Conservation (phyloP, 2,329 filamentous ascomycete species). For the Nemania bipapillata region DNA sequence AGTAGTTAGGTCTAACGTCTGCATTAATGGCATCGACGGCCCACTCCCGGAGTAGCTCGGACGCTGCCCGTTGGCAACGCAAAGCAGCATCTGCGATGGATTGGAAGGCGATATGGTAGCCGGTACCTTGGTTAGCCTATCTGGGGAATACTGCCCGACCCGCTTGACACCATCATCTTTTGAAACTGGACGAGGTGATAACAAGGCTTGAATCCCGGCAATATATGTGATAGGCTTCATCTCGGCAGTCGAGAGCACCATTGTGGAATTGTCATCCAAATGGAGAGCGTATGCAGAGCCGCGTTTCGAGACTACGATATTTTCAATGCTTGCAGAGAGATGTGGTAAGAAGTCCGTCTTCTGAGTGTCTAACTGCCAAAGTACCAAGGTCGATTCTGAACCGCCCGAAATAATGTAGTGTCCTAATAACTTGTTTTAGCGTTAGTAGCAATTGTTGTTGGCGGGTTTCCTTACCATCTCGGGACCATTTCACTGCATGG, state of each 20-base stretch:
- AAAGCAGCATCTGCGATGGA: conserved; percentile 73
- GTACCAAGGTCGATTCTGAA: conserved; percentile 84
- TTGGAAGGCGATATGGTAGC: conserved; percentile 71
- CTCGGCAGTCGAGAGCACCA: conserved; percentile 90
- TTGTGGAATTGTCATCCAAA: conserved; percentile 89
- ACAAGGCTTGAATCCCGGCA: conserved; percentile 78
- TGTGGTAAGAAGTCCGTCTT: conserved; percentile 88
- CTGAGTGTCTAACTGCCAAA: conserved; percentile 93
- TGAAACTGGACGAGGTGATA: conserved; percentile 61
- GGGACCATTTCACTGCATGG: conserved; percentile 87
- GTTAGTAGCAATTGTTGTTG: not conserved
- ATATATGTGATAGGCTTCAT: conserved; percentile 85
- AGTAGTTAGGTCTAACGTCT: conserved; percentile 85
- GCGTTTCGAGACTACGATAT: conserved; percentile 80
- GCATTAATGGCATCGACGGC: conserved; percentile 70
- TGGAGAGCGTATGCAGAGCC: conserved; percentile 86
- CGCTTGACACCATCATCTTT: conserved; percentile 66
- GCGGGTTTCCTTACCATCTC: conserved; percentile 72
- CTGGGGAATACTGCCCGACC: conserved; percentile 60
- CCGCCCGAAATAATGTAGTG: conserved; percentile 96
- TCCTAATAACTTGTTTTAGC: conserved; percentile 63
- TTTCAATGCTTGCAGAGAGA: conserved; percentile 84
- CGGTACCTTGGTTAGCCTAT: conserved; percentile 63
- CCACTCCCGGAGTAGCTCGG: conserved; percentile 63
- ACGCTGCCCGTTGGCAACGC: conserved; percentile 71